Base-by-base conservation (phyloP, 2,329 filamentous ascomycete genomes). In the Domatiomyces catenatus region DNA sequence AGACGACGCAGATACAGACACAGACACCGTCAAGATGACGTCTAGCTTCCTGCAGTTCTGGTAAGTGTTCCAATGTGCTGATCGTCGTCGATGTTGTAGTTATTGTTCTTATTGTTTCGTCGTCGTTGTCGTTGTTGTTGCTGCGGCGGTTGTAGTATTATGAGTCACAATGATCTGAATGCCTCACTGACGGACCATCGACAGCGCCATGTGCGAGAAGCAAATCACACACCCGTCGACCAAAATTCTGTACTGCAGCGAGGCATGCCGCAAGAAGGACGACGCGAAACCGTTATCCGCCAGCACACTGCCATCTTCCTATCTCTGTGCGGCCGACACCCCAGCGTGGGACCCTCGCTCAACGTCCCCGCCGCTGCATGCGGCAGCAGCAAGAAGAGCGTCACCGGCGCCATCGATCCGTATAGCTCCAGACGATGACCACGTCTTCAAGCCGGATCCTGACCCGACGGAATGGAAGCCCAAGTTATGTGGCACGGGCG, bases 131-230 rank as follows among this genome's bases (percentile, higher is more conserved):
- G 8, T 39, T 39, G 32, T 39, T 4, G 5, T 39, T 15, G 32
- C 15, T 15, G 32, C 15, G 10, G 15, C 15, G 2, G 2, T 15
- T 4, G 15, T 39, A 15, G 2, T 10, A 42, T 39, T 15, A 47
- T 32, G n/a, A 20, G 22, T 24, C 22, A 24, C 22, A 24, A 24
- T 24, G 22, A 24, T 6, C 22, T 24, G 22, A 24, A 24, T 6
- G 22, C 48, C 50, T 50, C 55, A 56, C 58, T 60, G 49, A 60
- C 50, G 59, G 50, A 50, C 52, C 46, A 50, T 15, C 49, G 46
- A 28, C 60, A 81, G 78, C 65, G 74, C 78, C 55, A 79, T 75
- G 61, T 82, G 79, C 64, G 79, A 82, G 63, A 79, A 74, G 63
- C 78, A 81, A 66, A 81, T 82, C 59, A 73, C 77, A 49, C 72